Base-by-base conservation (phyloP, 2,329 filamentous ascomycete species). In the Chaetomium globosum region DNA sequence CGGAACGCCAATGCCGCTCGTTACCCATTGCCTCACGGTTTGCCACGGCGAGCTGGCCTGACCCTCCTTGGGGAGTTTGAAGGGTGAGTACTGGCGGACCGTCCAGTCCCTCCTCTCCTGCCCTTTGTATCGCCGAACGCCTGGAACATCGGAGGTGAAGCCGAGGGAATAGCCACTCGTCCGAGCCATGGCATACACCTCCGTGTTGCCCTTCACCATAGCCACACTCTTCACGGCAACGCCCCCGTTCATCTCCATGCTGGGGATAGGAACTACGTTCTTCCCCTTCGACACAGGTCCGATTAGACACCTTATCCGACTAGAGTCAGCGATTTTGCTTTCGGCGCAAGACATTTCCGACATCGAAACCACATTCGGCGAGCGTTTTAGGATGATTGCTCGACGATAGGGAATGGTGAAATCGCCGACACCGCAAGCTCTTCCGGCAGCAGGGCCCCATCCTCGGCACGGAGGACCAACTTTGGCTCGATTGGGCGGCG, bases 91-190 rank as follows among this genome's bases (percentile, higher is more conserved):
- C 48, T 67, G 64, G 36, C 62, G 51, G 2, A 68, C 66, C 1
- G 68, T 68, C 69, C 68, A 69, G 33, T 70, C 68, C 19, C 68
- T 65, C 16, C 61, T 55, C 30, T 59, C 13, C 28, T 49, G 39
- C 13, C 64, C 60, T 46, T 53, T 46, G n/a, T 67, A 61, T 16
- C 23, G 62, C 51, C 62, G 65, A 9, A 71, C 12, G 16, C 67
- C 68, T 13, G 68, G 69, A 4, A 69, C 64, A 23, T 69, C 68
- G 23, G 65, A 71, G 2, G 63, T 68, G 49, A 67, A 70, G 12
- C 67, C 68, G 12, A 67, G 62, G 1, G 69, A 71, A 43, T 70
- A 70, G 2, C 67, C 68, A n/a, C 68, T 69, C 0, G 67, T 69
- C 13, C 68, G 55, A 0, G 65, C 67, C 19, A 69, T 28, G n/a